Evolutionary conservation across 345 rosid genomes (phyloP), one percentile per base, ranked within the genome.

Genomic region (Hibiscus trionum): DNA sequence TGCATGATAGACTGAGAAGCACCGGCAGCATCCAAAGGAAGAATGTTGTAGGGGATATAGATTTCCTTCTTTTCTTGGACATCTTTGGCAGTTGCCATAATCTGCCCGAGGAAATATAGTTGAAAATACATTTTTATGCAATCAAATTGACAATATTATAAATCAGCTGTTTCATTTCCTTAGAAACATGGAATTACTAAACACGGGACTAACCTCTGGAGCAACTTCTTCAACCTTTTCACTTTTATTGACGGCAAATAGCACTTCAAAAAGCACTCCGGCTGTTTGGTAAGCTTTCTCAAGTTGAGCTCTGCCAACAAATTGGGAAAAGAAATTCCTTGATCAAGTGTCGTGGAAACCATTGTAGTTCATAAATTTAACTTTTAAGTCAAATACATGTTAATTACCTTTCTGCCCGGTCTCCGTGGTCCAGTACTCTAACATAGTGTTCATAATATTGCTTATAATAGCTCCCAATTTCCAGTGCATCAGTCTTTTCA

Each of bases 211-310:
- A 81, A 93, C 98, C 96, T 93, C 96, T 2, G 97, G 97, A 76
- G 97, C 94, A 85, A 93, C 97, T 85, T 93, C 97, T 88, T 93
- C 98, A 61, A 89, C 96, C 83, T 93, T 87, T 76, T 93, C 97
- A 14, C 88, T 80, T 85, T 93, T 93, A 80, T 91, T 93, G 69
- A 91, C 97, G 24, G 97, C 98, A 66, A 91, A 91, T 70, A 93
- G 96, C 73, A 91, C 98, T 86, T 93, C 96, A 80, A 86, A 93
- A 72, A 93, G 98, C 66, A 93, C 96, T 49, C 97, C 96, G 1
- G 98, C 98, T 11, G 96, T 93, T 86, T 87, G 96, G 80, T 93
- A 91, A 79, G 96, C 98, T 82, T 93, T 93, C 39, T 93, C 97
- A 80, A 93, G 97, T 82, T 91, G 98, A 81, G 94, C 98, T 81